Percentiles rank a stretch among this genome's conserved stretches.
phyloP scores from a whole-genome alignment of 805 yeast genomes.

The Myxozyma kluyveri region DNA sequence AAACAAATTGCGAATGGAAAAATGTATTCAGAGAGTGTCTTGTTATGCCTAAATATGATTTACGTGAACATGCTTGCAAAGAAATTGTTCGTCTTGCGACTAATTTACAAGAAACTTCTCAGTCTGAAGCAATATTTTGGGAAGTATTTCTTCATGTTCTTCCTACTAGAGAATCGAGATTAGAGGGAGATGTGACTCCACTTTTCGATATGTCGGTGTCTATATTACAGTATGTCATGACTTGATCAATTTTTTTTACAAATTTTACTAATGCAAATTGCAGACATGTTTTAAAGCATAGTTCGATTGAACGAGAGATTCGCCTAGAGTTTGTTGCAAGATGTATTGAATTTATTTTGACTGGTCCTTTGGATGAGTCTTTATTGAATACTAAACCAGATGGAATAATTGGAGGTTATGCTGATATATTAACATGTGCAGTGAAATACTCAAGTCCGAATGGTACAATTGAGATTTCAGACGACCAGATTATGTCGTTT shows the following conservation, averaged over 20 bases:
- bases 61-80: slow-evolving; percentile 9
- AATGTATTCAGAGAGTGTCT: slow-evolving; percentile 3
- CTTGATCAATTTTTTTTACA: not conserved
- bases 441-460: slow-evolving; percentile 5
- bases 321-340: not conserved
- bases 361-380: too few relatives aligned
- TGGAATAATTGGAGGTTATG: slow-evolving; percentile 11
- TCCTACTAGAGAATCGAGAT: slow-evolving; percentile 6
- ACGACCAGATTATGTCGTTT: not conserved
- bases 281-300: not conserved
- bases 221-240: not conserved
- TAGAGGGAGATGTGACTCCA: not conserved
- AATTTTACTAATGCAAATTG: not conserved
- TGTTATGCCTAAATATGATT: not conserved
- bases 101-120: not conserved
- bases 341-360: not conserved
- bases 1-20: slow-evolving; percentile 2
- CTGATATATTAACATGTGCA: slow-evolving; percentile 6
- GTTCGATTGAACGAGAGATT: not conserved
- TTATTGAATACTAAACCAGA: slow-evolving; percentile 1
- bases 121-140: slow-evolving; percentile 10
- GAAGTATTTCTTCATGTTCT: slow-evolving; percentile 1
- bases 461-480: not conserved
- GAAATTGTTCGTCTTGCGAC: slow-evolving; percentile 6
- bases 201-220: slow-evolving; percentile 6